Base-by-base conservation (phyloP, 2,329 filamentous ascomycete species). In the Fusarium sp. region DNA sequence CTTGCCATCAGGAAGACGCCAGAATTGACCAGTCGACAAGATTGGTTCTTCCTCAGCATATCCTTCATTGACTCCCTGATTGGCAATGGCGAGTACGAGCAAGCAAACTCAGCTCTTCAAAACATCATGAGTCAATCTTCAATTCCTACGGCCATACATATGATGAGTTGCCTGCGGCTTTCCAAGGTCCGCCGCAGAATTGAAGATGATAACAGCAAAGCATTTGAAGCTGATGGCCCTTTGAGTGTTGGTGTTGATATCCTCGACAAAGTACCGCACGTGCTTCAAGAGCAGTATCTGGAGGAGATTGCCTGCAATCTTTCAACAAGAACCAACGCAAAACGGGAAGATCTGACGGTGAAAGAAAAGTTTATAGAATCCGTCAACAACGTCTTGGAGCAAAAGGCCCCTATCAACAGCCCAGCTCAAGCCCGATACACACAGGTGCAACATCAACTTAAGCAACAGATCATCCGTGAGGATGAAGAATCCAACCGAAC, bases 131-230 rank as follows among this genome's bases (percentile, higher is more conserved):
- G 15, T 23, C 44, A 47, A 11, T 28, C 9, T 12, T 2, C 3
- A 6, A 7, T 47, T 8, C 3, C 44, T 2, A 23, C 44, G 4
- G 6, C 10, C 2, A 47, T 31, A 9, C 44, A 31, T 11, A 47
- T 47, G 44, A 47, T 47, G 44, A 10, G 15, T n/a, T 47, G 9
- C 3, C 8, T 47, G 2, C 44, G 44, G 11, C 44, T 47, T 28
- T 47, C 27, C 5, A 47, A 47, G 27, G 31, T 31, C 31, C 3
- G 27, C 27, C 23, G 44, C n/a, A 16, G 44, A 47, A 28, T 11
- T 6, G 1, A 13, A 6, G 5, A 1, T 6, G 27, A n/a, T 2
- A 16, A 10, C 30, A 6, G 5, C n/a, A n/a, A n/a, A 11, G 23
- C 27, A 11, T 4, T 11, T 6, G 27, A 30, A 11, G 6, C 8